These are phyloP conservation scores for Zygosaccharomyces pseudobailii DNA, from an alignment of 1,139 yeast genomes.

Conservation along the genomic window DNA sequence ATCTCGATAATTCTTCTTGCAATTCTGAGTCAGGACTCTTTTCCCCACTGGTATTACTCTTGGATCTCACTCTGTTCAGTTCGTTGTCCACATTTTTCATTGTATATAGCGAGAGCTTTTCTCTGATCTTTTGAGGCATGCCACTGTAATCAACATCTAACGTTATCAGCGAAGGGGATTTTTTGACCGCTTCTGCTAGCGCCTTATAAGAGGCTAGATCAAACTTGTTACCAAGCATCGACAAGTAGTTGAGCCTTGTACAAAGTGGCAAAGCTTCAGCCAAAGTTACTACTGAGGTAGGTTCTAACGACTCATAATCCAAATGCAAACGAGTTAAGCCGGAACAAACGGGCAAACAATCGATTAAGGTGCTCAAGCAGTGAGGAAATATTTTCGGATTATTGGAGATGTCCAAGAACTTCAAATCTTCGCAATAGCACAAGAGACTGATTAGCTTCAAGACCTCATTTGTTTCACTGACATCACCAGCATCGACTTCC, in stretches of 20 bases:
- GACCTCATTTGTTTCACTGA: slow-evolving; percentile 30
- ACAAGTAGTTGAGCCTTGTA: slow-evolving; percentile 50
- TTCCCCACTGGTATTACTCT: slow-evolving; percentile 6
- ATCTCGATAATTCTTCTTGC: slow-evolving; percentile 34
- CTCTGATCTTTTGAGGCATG: slow-evolving; percentile 48
- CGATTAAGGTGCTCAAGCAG: slow-evolving; percentile 38
- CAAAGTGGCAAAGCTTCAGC: slow-evolving; percentile 63
- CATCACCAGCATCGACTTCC: slow-evolving; percentile 32
- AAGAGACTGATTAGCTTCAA: slow-evolving; percentile 32
- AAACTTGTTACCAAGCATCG: slow-evolving; percentile 55
- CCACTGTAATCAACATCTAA: slow-evolving; percentile 58
- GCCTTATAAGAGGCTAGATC: slow-evolving; percentile 52
- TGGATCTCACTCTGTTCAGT: slow-evolving; percentile 20
- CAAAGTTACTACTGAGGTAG: slow-evolving; percentile 47
- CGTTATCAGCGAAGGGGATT: slow-evolving; percentile 52
- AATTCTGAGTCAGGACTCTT: slow-evolving; percentile 26
- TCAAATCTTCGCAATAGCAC: slow-evolving; percentile 49
- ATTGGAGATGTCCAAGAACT: slow-evolving; percentile 63
- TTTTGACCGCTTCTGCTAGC: slow-evolving; percentile 53
- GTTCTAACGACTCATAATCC: slow-evolving; percentile 52
- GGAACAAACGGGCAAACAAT: slow-evolving; percentile 56
- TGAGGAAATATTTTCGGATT: slow-evolving; percentile 56
- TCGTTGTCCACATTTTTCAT: slow-evolving; percentile 65
- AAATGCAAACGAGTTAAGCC: slow-evolving; percentile 53
- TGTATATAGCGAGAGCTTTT: slow-evolving; percentile 58